These are phyloP conservation scores for Apiotrichum domesticum DNA, from an alignment of 1,284 basidiomycete genomes.

Conservation along the genomic window DNA sequence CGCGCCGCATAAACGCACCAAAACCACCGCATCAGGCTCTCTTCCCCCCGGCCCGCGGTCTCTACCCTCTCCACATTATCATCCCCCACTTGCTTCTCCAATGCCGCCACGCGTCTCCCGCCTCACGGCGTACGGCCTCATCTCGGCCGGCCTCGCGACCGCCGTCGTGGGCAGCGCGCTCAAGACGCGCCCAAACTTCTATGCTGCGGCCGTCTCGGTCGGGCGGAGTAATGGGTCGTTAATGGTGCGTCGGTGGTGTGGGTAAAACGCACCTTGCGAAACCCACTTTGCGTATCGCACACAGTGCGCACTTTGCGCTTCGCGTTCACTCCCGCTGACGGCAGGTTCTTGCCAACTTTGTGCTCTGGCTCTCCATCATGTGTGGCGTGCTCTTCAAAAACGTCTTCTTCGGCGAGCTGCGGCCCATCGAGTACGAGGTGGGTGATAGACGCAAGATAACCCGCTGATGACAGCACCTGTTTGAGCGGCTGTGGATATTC, in stretches of 20 bases:
- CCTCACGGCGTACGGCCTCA: slow-evolving; percentile 60
- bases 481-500: slow-evolving; percentile 95
- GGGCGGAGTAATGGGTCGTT: slow-evolving; percentile 84
- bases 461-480: slow-evolving; percentile 58
- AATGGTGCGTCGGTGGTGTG: slow-evolving; percentile 55
- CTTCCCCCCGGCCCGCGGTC: no score
- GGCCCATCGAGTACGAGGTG: slow-evolving; percentile 88
- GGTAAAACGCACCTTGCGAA: neutral
- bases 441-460: slow-evolving; percentile 20
- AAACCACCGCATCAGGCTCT: no score
- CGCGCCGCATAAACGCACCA: no score
- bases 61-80: no score
- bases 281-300: neutral
- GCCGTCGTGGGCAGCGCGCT: slow-evolving; percentile 72
- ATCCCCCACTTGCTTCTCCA: neutral
- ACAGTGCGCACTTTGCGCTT: neutral
- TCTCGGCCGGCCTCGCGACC: slow-evolving; percentile 65
- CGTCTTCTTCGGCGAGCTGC: slow-evolving; percentile 85
- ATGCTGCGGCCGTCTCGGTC: slow-evolving; percentile 85
- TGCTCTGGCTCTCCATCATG: slow-evolving; percentile 67
- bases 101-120: slow-evolving; percentile 26
- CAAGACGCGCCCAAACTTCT: slow-evolving; percentile 83
- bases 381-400: slow-evolving; percentile 72
- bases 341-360: slow-evolving; percentile 87
- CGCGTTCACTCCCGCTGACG: neutral